Percentiles rank a stretch among this genome's conserved stretches.
These are phyloP conservation scores for Hygrophorus russula DNA, from an alignment of 768 basidiomycete species.

Conservation along the genomic window DNA sequence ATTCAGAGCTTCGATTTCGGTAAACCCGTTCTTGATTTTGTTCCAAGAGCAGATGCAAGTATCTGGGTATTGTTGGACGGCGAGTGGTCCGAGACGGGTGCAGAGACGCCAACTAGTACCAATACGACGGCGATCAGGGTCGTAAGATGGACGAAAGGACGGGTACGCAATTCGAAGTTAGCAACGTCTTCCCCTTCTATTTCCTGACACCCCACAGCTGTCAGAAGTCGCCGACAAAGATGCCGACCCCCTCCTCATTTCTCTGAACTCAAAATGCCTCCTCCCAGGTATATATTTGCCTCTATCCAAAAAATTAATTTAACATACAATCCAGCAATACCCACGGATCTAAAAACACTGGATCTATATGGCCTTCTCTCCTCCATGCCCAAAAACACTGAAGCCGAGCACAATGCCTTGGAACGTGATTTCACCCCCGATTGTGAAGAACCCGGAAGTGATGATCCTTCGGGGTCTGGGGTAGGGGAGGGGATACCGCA, in stretches of 20 bases:
- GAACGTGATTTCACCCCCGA: constrained; percentile 13
- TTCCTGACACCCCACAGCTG: constrained; percentile 19
- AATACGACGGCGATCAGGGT: constrained; percentile 16
- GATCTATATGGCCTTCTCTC: constrained; percentile 51
- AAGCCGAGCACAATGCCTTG: constrained; percentile 32
- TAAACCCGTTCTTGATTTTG: constrained; percentile 52
- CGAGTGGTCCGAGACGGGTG: constrained; percentile 19
- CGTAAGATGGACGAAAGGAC: constrained; percentile 22
- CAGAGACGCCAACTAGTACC: constrained; percentile 6
- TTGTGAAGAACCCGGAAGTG: constrained; percentile 7
- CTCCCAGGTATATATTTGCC: constrained; percentile 32
- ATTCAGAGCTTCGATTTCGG: constrained; percentile 37
- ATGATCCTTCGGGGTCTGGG: constrained; percentile 5
- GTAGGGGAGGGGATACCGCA: constrained; percentile 1
- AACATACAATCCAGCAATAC: constrained; percentile 26
- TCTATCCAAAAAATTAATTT: neutral
- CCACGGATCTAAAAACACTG: constrained; percentile 36
- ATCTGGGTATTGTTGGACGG: constrained; percentile 43
- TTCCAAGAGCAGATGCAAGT: constrained; percentile 20
- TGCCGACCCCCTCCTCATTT: constrained; percentile 22
- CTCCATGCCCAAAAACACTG: constrained; percentile 49
- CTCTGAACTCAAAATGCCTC: constrained; percentile 34
- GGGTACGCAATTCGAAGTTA: constrained; percentile 20
- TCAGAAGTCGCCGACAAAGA: constrained; percentile 16
- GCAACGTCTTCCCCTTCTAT: neutral